These are phyloP conservation scores for Cladophialophora immunda DNA, from an alignment of 2,329 filamentous ascomycete species.

Conservation along the genomic window DNA sequence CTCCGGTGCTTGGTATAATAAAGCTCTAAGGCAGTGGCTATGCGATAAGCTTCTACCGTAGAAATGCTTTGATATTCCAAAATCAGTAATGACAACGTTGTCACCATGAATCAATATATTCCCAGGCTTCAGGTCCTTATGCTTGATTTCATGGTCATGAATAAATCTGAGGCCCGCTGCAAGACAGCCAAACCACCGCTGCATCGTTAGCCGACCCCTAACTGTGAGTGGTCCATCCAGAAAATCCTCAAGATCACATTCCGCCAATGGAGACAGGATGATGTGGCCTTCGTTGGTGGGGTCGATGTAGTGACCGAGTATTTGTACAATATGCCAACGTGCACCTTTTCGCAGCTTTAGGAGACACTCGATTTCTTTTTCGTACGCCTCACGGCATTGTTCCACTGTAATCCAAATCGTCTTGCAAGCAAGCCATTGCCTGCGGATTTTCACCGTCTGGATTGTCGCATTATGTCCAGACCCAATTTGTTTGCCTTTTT, in stretches of 20 bases:
- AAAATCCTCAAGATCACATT: background rate
- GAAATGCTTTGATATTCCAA: conserved; percentile 1
- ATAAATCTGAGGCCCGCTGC: background rate
- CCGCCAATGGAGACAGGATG: background rate
- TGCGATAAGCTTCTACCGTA: background rate
- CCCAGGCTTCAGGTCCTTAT: conserved; percentile 10
- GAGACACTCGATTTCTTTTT: background rate
- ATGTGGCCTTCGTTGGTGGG: conserved; percentile 1
- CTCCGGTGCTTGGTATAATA: background rate
- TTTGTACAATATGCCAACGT: background rate
- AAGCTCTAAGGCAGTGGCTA: background rate
- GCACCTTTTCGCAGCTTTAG: background rate
- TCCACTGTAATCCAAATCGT: background rate
- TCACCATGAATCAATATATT: conserved; percentile 10
- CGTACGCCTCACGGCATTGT: background rate
- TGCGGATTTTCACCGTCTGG: background rate
- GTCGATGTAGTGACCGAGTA: background rate
- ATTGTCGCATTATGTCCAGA: background rate
- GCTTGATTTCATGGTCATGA: background rate
- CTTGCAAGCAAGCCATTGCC: background rate
- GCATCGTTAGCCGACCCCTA: background rate
- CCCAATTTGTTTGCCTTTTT: background rate
- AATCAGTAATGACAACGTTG: conserved; percentile 13
- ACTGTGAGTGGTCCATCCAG: background rate
- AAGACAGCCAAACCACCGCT: conserved; percentile 4